Conservation (phyloP, 805 yeast species). For the Saccharomycopsis synnaedendra region DNA sequence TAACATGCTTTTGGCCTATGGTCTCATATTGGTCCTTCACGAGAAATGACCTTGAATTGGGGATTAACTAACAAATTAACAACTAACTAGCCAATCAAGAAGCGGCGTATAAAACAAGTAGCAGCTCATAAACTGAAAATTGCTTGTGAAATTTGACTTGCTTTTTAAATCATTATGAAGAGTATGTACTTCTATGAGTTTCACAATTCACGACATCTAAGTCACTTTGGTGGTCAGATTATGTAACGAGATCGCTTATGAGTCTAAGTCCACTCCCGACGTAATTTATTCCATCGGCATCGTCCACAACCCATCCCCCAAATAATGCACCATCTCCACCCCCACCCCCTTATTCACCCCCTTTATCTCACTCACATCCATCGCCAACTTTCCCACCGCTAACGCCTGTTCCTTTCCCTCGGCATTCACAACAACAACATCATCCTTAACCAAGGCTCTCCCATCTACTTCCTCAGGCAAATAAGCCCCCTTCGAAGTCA, state of each 20-base stretch:
- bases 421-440: conserved; percentile 76
- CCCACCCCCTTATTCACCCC: conserved; percentile 80
- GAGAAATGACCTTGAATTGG: too few relatives aligned
- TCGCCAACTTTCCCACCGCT: conserved; percentile 78
- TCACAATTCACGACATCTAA: not conserved
- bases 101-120: too few relatives aligned
- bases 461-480: conserved; percentile 48
- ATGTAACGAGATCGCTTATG: not conserved
- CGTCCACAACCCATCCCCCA: conserved; percentile 86
- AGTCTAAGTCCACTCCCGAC: not conserved
- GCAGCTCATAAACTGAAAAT: too few relatives aligned
- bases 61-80: too few relatives aligned
- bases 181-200: not conserved
- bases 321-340: conserved; percentile 67
- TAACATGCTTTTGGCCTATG: too few relatives aligned
- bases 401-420: conserved; percentile 88
- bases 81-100: too few relatives aligned
- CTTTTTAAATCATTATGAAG: not conserved
- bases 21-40: too few relatives aligned
- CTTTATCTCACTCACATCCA: conserved; percentile 87
- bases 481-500: conserved; percentile 75
- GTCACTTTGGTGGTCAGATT: not conserved
- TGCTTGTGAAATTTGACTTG: too few relatives aligned
- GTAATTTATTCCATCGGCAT: conserved; percentile 22
- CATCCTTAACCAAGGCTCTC: conserved; percentile 42